These are phyloP conservation scores for Monosporascus sp. DNA, from an alignment of 2,329 filamentous ascomycete species.

Conservation along the genomic window DNA sequence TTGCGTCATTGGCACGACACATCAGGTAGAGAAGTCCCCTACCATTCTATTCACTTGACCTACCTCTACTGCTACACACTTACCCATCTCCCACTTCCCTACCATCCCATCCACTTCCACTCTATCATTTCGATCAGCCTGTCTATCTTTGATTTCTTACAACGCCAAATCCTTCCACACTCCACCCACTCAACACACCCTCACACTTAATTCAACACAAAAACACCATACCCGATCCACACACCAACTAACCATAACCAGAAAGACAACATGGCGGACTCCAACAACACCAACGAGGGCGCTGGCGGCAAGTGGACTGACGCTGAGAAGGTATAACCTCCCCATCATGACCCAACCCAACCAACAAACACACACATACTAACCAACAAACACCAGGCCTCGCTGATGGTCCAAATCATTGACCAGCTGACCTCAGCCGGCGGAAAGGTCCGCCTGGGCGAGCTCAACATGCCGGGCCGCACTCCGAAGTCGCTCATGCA, in stretches of 20 bases:
- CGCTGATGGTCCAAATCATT: constrained; percentile 8
- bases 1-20: too few species aligned
- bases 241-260: neutral
- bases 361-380: neutral
- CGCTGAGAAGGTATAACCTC: constrained; percentile 9
- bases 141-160: too few species aligned
- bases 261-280: constrained; percentile 4
- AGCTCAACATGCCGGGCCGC: constrained; percentile 9
- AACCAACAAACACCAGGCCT: constrained; percentile 2
- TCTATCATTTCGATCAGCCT: too few species aligned
- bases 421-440: constrained; percentile 1
- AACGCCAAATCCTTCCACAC: too few species aligned
- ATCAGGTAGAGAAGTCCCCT: too few species aligned
- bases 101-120: too few species aligned
- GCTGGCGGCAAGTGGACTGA: constrained; percentile 4
- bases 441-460: neutral
- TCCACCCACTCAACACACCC: too few species aligned
- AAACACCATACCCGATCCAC: neutral
- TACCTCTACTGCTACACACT: too few species aligned
- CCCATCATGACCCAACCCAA: neutral
- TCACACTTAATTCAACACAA: too few species aligned
- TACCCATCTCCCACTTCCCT: too few species aligned
- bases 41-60: too few species aligned
- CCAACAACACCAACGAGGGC: neutral
- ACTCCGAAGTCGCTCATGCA: constrained; percentile 5